A percentile compares a stretch with the other conserved stretches of the same genome.
Evolutionary conservation across 192 early-diverging fungal species (phyloP).

Genomic region (Oehlia diaphana): DNA sequence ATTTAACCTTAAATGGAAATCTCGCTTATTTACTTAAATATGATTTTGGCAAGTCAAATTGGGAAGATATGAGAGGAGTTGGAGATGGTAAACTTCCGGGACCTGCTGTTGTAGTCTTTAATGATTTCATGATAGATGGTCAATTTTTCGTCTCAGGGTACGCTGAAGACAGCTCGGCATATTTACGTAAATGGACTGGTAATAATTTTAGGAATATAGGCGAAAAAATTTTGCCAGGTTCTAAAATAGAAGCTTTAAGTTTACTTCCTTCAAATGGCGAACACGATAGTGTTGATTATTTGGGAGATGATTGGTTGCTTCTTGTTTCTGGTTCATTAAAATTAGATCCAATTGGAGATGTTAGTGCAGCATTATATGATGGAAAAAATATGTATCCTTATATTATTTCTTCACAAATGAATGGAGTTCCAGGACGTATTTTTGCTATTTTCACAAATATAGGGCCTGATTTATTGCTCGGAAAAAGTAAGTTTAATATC

Average conservation of each 20-base stretch:
- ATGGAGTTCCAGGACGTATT: constrained; percentile 29
- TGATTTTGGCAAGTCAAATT: constrained; percentile 46
- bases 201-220: constrained; percentile 36
- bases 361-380: constrained; percentile 48
- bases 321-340: constrained; percentile 46
- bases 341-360: constrained; percentile 41
- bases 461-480: constrained; percentile 7
- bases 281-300: constrained; percentile 30
- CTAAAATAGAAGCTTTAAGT: background rate
- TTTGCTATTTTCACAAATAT: constrained; percentile 28
- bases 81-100: constrained; percentile 43
- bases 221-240: constrained; percentile 2
- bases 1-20: constrained; percentile 38
- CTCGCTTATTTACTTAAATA: constrained; percentile 48
- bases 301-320: constrained; percentile 40
- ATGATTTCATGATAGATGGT: constrained; percentile 29
- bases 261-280: constrained; percentile 1
- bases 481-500: constrained; percentile 25
- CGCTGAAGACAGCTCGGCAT: constrained; percentile 29
- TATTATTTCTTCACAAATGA: constrained; percentile 35
- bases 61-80: constrained; percentile 30
- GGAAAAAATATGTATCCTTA: constrained; percentile 49
- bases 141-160: constrained; percentile 39
- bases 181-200: constrained; percentile 57
- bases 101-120: constrained; percentile 47